These are phyloP conservation scores for Ramaria sp. DNA, from an alignment of 768 basidiomycete species.

Conservation along the genomic window DNA sequence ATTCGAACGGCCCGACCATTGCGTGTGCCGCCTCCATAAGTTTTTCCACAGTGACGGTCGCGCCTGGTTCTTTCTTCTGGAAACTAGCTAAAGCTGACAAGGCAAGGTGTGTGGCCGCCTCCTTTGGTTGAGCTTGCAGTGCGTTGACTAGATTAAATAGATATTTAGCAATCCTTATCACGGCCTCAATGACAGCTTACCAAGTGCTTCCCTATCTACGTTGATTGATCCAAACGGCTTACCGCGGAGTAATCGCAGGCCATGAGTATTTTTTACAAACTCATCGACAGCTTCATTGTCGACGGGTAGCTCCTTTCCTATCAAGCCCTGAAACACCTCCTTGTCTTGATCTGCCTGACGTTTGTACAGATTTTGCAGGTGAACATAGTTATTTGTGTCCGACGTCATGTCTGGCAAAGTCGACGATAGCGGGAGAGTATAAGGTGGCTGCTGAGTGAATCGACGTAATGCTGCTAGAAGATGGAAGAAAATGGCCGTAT, in stretches of 20 bases:
- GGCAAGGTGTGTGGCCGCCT: constrained; percentile 60
- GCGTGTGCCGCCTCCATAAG: constrained; percentile 41
- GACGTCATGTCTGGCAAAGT: constrained; percentile 96
- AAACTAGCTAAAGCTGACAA: constrained; percentile 46
- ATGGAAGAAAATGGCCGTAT: constrained; percentile 64
- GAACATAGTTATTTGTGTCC: constrained; percentile 72
- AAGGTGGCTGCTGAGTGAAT: constrained; percentile 45
- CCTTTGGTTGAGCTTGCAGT: constrained; percentile 35
- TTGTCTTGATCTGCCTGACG: constrained; percentile 64
- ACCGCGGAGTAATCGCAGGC: constrained; percentile 53
- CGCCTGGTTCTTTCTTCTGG: constrained; percentile 17
- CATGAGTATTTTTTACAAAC: constrained; percentile 78
- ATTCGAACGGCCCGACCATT: constrained; percentile 37
- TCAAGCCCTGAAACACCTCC: constrained; percentile 27
- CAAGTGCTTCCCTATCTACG: constrained; percentile 34
- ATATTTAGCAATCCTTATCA: background rate
- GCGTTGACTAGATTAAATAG: constrained; percentile 27
- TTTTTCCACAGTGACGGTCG: constrained; percentile 35
- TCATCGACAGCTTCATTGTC: constrained; percentile 48
- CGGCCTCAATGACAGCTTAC: constrained; percentile 24
- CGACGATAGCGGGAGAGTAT: constrained; percentile 73
- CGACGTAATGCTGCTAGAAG: constrained; percentile 63
- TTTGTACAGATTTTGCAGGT: constrained; percentile 80
- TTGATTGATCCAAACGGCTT: constrained; percentile 51
- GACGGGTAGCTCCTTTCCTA: constrained; percentile 25